A percentile compares a stretch with the other conserved stretches of the same genome.
phyloP scores from a whole-genome alignment of 768 basidiomycete genomes.

The Podaxis mareebaensis region DNA sequence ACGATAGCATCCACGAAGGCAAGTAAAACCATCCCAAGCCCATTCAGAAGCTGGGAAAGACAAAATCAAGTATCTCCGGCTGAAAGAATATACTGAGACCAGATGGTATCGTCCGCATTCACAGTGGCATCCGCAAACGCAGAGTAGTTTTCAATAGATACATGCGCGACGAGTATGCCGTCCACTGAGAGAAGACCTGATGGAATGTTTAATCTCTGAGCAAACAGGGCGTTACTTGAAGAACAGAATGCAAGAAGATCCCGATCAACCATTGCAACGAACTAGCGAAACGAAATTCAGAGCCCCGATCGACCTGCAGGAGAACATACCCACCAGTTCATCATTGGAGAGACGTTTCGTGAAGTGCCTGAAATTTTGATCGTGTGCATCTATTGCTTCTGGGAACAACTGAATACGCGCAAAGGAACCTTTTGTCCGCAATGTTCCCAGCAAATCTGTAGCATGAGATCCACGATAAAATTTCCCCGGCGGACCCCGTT shows the following conservation, averaged over 20 bases:
- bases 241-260: slow-evolving; percentile 62
- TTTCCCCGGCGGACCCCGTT: slow-evolving; percentile 53
- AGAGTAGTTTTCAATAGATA: slow-evolving; percentile 59
- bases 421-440: slow-evolving; percentile 51
- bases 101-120: slow-evolving; percentile 41
- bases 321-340: slow-evolving; percentile 46
- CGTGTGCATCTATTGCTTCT: slow-evolving; percentile 42
- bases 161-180: slow-evolving; percentile 51
- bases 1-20: background rate
- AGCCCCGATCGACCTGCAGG: background rate
- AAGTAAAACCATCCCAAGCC: background rate
- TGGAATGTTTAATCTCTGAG: slow-evolving; percentile 53
- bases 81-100: slow-evolving; percentile 31
- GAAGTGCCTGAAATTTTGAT: slow-evolving; percentile 50
- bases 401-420: slow-evolving; percentile 44
- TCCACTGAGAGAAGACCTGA: slow-evolving; percentile 42
- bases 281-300: slow-evolving; percentile 36
- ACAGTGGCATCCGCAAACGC: slow-evolving; percentile 56
- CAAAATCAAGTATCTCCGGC: slow-evolving; percentile 1
- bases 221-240: slow-evolving; percentile 45
- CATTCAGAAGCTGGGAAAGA: background rate
- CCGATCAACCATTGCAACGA: slow-evolving; percentile 51
- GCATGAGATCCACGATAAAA: slow-evolving; percentile 57
- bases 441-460: slow-evolving; percentile 48
- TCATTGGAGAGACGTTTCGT: slow-evolving; percentile 48